Percentiles rank a stretch among this genome's conserved stretches.
These are phyloP conservation scores for Lathyrus aphaca DNA, from an alignment of 306 rosid genomes.

Conservation along the genomic window DNA sequence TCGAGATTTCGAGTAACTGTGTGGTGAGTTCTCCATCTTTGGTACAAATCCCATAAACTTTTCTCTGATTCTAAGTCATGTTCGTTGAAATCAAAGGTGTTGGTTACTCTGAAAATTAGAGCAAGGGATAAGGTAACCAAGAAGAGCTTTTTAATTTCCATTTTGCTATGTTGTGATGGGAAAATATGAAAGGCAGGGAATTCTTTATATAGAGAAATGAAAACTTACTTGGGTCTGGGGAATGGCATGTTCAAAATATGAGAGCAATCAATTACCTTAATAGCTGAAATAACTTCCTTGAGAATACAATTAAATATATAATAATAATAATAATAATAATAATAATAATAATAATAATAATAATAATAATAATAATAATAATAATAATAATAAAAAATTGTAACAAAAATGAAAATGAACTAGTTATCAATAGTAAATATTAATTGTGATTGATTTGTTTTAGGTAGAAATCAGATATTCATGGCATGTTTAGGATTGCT, in stretches of 20 bases:
- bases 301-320: conserved; percentile 28
- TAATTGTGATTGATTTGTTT: no score
- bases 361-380: no score
- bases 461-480: no score
- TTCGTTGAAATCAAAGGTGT: conserved; percentile 46
- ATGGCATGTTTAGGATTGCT: no score
- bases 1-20: conserved; percentile 47
- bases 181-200: conserved; percentile 20
- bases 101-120: conserved; percentile 21
- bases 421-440: no score
- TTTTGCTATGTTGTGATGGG: conserved; percentile 33
- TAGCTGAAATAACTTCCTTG: no score
- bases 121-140: conserved; percentile 40
- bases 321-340: background rate
- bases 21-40: conserved; percentile 62
- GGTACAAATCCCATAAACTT: conserved; percentile 51
- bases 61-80: conserved; percentile 49
- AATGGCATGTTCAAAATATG: background rate
- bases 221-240: conserved; percentile 32
- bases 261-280: no score
- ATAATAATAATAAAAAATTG: no score
- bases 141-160: conserved; percentile 42
- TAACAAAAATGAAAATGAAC: no score
- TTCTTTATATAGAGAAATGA: conserved; percentile 54
- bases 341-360: background rate